Base-by-base conservation (phyloP, 2,329 filamentous ascomycete species). In the Xylaria sp. region DNA sequence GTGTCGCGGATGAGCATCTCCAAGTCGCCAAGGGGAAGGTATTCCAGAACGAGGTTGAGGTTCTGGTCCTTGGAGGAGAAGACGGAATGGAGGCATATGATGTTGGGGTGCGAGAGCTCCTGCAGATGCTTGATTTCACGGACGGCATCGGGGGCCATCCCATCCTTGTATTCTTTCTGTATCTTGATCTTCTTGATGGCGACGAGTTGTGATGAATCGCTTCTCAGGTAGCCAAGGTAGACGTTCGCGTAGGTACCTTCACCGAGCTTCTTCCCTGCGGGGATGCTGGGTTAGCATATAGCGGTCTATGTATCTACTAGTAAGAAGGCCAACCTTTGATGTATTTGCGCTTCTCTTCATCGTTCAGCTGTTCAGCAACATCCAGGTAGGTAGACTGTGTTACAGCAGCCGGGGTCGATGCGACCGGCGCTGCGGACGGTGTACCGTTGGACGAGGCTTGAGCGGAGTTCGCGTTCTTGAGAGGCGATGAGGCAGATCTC, bases 191-290 rank as follows among this genome's bases (percentile, higher is more conserved):
- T 94, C 73, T 95, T 95, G 78, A 95, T 93, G 65, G 94, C 94
- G 59, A 99, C 90, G 50, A 89, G 83, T 39, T 85, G 82, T 29
- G 81, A 80, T 5, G 91, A 88, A 64, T 94, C 86, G 63, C 76
- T 77, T 54, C 87, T 84, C 42, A 94, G 82, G 73, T 93, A 89
- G 48, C 92, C 94, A 48, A 92, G 85, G 78, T 92, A 97, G 67
- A 99, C 94, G 67, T 95, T 88, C 70, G 94, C 94, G 72, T 99
- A 99, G 60, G 94, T 97, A 77, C 94, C 94, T 74, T 96, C 91
- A 72, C 94, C 94, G 56, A 99, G 85, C 70, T 94, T 94, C 71
- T 90, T 92, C 68, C 91, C 90, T 91, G 62, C 44, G 48, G 45
- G 38, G 20, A 46, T 42, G 48, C 22, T 24, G 13, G 41, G 48